Evolutionary conservation across 176 grass and related monocot genomes (phyloP), one percentile per base, ranked within the genome.

Genomic region (Phoenix dactylifera): DNA sequence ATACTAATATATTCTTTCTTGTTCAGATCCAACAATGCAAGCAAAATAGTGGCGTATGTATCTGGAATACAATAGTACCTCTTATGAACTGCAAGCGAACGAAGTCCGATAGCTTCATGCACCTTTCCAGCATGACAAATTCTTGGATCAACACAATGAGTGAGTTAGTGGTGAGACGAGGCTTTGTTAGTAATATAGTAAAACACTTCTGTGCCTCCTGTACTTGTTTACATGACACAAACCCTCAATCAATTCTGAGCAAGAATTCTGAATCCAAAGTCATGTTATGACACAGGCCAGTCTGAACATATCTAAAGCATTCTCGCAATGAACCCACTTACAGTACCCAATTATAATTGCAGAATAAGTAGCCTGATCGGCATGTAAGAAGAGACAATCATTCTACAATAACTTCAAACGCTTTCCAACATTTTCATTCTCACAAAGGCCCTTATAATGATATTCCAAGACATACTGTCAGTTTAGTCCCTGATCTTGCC

Each of bases 321-420:
- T 66, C 20, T 67, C 73, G 54, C 71, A n/a, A 59, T n/a, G 44
- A 54, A 0, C 75, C 75, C 39, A 82, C 55, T 7, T 59, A 57
- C 79, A 87, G 57, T 87, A 87, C 74, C 75, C 80, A 75, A 74
- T 82, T 63, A 82, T 70, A 79, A 82, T 25, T 51, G 74, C 59
- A 67, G 84, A 87, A 72, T 59, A 82, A 26, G 75, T 75, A 17
- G 56, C 22, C 58, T 67, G 71, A n/a, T 87, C 71, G 55, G 74
- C 65, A 55, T 35, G 28, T 75, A 87, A 25, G 79, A 87, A 70
- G 79, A 83, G 60, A 79, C 62, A 32, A 65, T 59, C 85, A 88
- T 88, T 73, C 72, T 83, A 57, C 70, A 53, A 87, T 75, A 52
- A 87, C 57, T 64, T 87, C 74, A 49, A 59, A 78, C 64, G 75